Evolutionary conservation across 2,329 filamentous ascomycete genomes (phyloP), one percentile per base, ranked within the genome.

Genomic region (Penicillium sp.): DNA sequence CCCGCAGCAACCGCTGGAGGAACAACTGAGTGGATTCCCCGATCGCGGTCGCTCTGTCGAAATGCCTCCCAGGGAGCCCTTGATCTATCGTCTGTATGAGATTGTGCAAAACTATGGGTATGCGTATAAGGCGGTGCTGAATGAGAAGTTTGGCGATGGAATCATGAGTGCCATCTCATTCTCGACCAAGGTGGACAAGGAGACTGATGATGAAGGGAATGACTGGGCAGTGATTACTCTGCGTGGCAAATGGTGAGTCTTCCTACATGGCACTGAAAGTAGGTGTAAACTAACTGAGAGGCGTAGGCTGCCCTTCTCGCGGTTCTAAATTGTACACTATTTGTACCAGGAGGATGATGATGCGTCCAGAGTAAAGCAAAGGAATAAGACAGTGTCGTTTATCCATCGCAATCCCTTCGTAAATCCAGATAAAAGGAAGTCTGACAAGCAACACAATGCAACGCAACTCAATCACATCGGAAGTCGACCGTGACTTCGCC

Each of bases 141-240:
- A 97, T 63, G 93, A 97, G 82, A 97, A 97, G 80, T 91, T 91
- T 68, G 89, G 89, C 0, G 89, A 92, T 68, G 93, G 93, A 1
- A 97, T 97, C 68, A 97, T 97, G 93, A 96, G 91, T 68, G 93
- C 92, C 1, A 96, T 97, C 67, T 85, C 86, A 13, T 97, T 96
- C 72, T 89, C 85, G 46, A 96, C 91, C 0, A 91, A 91, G 68
- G 89, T 97, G 2, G 91, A 97, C 71, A 96, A 95, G 82, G 93
- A 97, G 82, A 86, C 87, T 1, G 93, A 97, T 70, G 85, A 88
- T 54, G 84, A 89, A 64, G 92, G 91, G 3, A 82, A 84, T 46
- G 80, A 87, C 6, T 96, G 91, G 91, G 91, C 88, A 3, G 85
- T 91, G 62, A 95, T 96, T 61, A 92, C 89, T 2, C 67, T 92